Evolutionary conservation across 2,329 filamentous ascomycete species (phyloP), one percentile per base, ranked within the genome.

Genomic region (Phialocephala subalpina): DNA sequence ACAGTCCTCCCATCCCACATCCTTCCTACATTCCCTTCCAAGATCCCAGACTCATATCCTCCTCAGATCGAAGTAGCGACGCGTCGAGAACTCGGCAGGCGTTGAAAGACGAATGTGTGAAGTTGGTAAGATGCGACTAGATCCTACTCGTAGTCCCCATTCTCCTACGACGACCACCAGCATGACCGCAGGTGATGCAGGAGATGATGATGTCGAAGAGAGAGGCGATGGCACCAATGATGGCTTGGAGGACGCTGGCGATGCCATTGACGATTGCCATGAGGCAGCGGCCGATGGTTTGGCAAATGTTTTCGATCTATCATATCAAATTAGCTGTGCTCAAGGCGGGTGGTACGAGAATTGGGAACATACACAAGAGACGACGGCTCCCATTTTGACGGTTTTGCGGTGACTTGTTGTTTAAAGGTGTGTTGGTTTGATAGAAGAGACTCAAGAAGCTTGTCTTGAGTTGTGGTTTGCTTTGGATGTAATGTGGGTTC

Each of bases 211-310:
- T 75, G 62, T 73, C 73, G 69, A 79, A 77, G 71, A 79, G 72
- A 20, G 69, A 62, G 35, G 73, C 74, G 47, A 77, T 75, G 53
- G 70, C 75, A 18, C 69, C 68, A 62, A 77, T 73, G 67, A 77
- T 75, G 9, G 70, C 73, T 67, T 74, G 69, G n/a, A 76, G 72
- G 35, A 76, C 68, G n/a, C 65, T 65, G 45, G 74, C 85, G 68
- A 87, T 85, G 59, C 81, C 83, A 70, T 85, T 84, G 68, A 87
- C 81, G 68, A 87, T 80, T 69, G 82, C 81, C 81, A 85, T 77
- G 47, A 77, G 69, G 49, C 73, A 73, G 29, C 71, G 63, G 38
- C 76, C 76, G 65, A 77, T 77, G 60, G 76, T 73, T 42, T 70
- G 74, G 72, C 74, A 77, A 49, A 77, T 55, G 62, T 69, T 67